A percentile compares a stretch with the other conserved stretches of the same genome.
Conservation (phyloP, 2,329 filamentous ascomycete species). For the Fusarium brachygibbosum region DNA sequence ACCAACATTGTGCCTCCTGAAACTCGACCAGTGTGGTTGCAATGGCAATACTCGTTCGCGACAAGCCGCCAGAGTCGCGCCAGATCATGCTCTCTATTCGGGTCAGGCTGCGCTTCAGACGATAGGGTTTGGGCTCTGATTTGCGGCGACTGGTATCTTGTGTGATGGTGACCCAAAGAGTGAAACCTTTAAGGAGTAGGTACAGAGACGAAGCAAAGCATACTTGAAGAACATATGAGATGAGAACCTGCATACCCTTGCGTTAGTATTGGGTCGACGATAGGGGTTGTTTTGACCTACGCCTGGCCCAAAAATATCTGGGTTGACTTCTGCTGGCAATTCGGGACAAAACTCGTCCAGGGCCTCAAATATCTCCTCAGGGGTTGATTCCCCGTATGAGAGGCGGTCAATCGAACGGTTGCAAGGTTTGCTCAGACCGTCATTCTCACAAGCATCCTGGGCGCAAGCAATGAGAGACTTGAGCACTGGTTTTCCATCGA, state of each 20-base stretch:
- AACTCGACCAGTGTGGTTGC: conserved; percentile 59
- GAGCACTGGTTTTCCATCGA: conserved; percentile 52
- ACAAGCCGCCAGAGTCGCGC: conserved; percentile 54
- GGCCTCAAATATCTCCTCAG: conserved; percentile 52
- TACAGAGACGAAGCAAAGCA: conserved; percentile 54
- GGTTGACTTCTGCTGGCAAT: conserved; percentile 55
- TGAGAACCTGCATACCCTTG: conserved; percentile 51
- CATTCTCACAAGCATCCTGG: conserved; percentile 53
- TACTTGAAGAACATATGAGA: conserved; percentile 57
- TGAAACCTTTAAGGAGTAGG: conserved; percentile 54
- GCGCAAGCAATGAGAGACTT: conserved; percentile 53
- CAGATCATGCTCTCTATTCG: conserved; percentile 56
- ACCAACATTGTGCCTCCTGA: conserved; percentile 58
- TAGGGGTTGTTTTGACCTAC: conserved; percentile 43
- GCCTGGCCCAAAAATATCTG: conserved; percentile 57
- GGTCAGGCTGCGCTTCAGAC: conserved; percentile 51
- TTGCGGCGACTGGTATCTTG: conserved; percentile 46
- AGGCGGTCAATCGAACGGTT: conserved; percentile 49
- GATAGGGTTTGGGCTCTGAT: conserved; percentile 37
- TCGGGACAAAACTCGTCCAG: conserved; percentile 55
- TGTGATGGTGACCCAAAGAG: conserved; percentile 53
- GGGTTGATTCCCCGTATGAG: conserved; percentile 44
- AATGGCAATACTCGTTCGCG: conserved; percentile 56
- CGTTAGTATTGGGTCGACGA: conserved; percentile 15
- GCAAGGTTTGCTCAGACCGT: conserved; percentile 53